These are phyloP conservation scores for Candida sp. DNA, from an alignment of 1,139 yeast genomes.

Conservation along the genomic window DNA sequence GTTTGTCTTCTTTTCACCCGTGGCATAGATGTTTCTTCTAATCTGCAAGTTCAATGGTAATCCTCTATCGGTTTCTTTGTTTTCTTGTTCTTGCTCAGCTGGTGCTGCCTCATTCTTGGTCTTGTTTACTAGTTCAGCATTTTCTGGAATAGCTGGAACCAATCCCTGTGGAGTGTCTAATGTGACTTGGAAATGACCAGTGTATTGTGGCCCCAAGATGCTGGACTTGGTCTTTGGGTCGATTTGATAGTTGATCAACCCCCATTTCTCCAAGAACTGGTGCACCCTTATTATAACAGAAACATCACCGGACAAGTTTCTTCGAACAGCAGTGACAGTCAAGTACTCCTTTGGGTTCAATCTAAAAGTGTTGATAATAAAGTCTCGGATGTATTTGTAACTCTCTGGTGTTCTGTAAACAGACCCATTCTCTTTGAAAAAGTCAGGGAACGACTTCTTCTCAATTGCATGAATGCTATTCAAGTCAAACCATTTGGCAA, in stretches of 20 bases:
- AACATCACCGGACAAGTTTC: slow-evolving; percentile 91
- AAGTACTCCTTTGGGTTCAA: slow-evolving; percentile 87
- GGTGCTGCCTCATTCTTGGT: slow-evolving; percentile 2
- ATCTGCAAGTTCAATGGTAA: slow-evolving; percentile 59
- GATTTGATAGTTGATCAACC: slow-evolving; percentile 82
- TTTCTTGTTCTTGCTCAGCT: slow-evolving; percentile 16
- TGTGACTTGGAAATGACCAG: slow-evolving; percentile 90
- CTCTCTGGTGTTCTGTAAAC: slow-evolving; percentile 74
- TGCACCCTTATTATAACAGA: slow-evolving; percentile 87
- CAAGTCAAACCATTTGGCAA: slow-evolving; percentile 85
- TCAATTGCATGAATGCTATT: slow-evolving; percentile 76
- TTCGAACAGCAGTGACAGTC: slow-evolving; percentile 87
- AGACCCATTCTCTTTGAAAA: slow-evolving; percentile 52
- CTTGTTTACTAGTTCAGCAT: slow-evolving; percentile 22
- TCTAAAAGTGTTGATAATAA: slow-evolving; percentile 85
- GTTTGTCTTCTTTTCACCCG: slow-evolving; percentile 58
- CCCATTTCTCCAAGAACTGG: slow-evolving; percentile 91
- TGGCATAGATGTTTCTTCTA: slow-evolving; percentile 74
- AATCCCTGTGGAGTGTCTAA: slow-evolving; percentile 90
- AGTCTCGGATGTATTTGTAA: slow-evolving; percentile 77
- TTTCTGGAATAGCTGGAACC: slow-evolving; percentile 67
- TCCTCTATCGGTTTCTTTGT: slow-evolving; percentile 2
- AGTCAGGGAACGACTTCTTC: slow-evolving; percentile 82
- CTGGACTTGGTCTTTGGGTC: slow-evolving; percentile 88
- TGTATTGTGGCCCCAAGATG: slow-evolving; percentile 84